Percentiles rank a stretch among this genome's conserved stretches.
Conservation (phyloP, 305 asterid species). For the Solanum hybrid region DNA sequence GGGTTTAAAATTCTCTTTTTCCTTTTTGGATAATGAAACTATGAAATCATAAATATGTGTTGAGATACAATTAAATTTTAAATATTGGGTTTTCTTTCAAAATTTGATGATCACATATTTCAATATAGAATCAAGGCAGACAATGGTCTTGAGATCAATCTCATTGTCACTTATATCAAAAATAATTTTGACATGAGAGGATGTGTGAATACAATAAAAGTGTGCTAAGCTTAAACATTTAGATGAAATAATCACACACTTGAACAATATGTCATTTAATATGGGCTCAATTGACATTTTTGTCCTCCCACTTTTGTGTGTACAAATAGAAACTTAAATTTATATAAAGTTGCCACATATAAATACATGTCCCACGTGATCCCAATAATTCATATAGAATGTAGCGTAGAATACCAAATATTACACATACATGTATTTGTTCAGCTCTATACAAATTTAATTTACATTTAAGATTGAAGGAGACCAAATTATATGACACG, state of each 20-base stretch:
- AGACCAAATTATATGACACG: not conserved
- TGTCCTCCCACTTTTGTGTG: not conserved
- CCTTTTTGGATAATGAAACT: not conserved
- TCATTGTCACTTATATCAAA: no score
- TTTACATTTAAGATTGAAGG: accelerated
- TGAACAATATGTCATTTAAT: no score
- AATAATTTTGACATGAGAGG: not conserved
- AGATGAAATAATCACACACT: not conserved
- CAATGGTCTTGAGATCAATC: not conserved
- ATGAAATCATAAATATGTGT: not conserved
- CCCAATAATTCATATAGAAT: no score
- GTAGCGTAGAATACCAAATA: accelerated
- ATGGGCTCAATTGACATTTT: not conserved
- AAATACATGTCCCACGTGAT: not conserved
- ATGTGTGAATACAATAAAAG: no score
- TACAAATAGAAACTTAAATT: not conserved
- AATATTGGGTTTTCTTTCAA: no score
- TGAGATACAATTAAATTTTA: not conserved
- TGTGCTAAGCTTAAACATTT: not conserved
- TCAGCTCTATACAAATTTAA: not conserved
- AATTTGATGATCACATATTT: not conserved
- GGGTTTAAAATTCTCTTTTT: not conserved
- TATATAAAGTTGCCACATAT: not conserved
- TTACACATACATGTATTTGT: not conserved
- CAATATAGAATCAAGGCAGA: not conserved